Evolutionary conservation across 2,329 filamentous ascomycete genomes (phyloP).

Genomic region (Penicillium concentricum): DNA sequence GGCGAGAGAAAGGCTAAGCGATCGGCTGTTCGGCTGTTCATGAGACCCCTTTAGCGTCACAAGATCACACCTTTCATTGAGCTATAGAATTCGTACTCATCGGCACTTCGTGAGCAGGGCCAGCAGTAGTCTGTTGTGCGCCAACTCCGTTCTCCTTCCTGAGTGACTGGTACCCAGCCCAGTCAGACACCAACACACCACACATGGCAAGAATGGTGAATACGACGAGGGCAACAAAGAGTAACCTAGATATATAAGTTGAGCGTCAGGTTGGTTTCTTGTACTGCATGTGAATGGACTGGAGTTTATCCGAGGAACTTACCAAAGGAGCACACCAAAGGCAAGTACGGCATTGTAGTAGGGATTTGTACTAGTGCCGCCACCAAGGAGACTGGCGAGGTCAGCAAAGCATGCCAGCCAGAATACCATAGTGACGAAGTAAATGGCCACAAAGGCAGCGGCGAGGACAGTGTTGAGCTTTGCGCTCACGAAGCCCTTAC

Average conservation of each 20-base stretch:
- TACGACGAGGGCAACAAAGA: constrained; percentile 30
- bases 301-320: neutral
- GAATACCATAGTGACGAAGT: constrained; percentile 33
- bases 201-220: constrained; percentile 28
- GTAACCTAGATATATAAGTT: constrained; percentile 18
- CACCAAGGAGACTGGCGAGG: constrained; percentile 18
- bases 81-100: constrained; percentile 15
- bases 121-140: neutral
- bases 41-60: constrained; percentile 18
- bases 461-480: constrained; percentile 24
- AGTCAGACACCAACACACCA: constrained; percentile 28
- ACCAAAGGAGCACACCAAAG: constrained; percentile 26
- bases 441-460: constrained; percentile 18
- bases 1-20: constrained; percentile 10
- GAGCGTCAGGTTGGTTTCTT: neutral
- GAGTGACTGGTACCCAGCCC: constrained; percentile 27
- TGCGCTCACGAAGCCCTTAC: constrained; percentile 14
- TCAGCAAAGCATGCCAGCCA: constrained; percentile 34
- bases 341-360: constrained; percentile 29
- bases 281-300: neutral
- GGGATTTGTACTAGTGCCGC: neutral
- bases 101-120: constrained; percentile 9
- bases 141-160: constrained; percentile 3
- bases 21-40: constrained; percentile 17
- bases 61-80: constrained; percentile 12